phyloP scores from a whole-genome alignment of 768 basidiomycete species.

The Crepidotus variabilis region DNA sequence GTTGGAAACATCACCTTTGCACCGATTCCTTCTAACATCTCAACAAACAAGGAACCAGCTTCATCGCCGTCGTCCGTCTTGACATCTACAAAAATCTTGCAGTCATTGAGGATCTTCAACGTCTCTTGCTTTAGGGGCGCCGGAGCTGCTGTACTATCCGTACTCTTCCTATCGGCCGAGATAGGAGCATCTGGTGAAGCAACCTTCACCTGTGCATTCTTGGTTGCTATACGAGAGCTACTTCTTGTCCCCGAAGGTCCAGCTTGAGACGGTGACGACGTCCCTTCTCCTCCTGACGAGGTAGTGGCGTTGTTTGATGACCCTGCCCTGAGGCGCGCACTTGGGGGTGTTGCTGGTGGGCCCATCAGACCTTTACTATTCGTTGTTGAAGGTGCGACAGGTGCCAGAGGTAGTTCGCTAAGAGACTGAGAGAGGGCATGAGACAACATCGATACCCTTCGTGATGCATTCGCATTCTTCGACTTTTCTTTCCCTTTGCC shows the following conservation, averaged over 20 bases:
- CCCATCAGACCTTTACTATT: conserved; percentile 35
- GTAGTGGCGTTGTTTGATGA: neutral
- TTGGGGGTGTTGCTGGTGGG: conserved; percentile 44
- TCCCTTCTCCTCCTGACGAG: conserved; percentile 20
- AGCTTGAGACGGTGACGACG: conserved; percentile 15
- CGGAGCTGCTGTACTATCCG: conserved; percentile 11
- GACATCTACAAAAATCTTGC: conserved; percentile 84
- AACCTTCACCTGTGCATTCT: conserved; percentile 13
- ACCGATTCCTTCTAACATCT: conserved; percentile 77
- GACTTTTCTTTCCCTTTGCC: conserved; percentile 25
- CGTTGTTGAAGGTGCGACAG: conserved; percentile 14
- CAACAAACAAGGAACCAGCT: conserved; percentile 74
- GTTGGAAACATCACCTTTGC: conserved; percentile 56
- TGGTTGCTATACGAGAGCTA: conserved; percentile 31
- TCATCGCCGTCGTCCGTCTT: conserved; percentile 81
- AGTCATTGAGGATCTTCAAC: conserved; percentile 63
- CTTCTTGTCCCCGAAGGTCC: conserved; percentile 20
- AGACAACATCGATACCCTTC: conserved; percentile 55
- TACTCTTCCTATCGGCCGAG: conserved; percentile 18
- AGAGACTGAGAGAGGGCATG: conserved; percentile 63
- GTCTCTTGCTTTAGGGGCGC: conserved; percentile 25
- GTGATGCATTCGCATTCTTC: conserved; percentile 33
- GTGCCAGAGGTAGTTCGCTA: conserved; percentile 40
- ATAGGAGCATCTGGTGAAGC: conserved; percentile 13
- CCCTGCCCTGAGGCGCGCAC: neutral